Conservation (phyloP, 2,329 filamentous ascomycete genomes). For the Apiospora arundinis region DNA sequence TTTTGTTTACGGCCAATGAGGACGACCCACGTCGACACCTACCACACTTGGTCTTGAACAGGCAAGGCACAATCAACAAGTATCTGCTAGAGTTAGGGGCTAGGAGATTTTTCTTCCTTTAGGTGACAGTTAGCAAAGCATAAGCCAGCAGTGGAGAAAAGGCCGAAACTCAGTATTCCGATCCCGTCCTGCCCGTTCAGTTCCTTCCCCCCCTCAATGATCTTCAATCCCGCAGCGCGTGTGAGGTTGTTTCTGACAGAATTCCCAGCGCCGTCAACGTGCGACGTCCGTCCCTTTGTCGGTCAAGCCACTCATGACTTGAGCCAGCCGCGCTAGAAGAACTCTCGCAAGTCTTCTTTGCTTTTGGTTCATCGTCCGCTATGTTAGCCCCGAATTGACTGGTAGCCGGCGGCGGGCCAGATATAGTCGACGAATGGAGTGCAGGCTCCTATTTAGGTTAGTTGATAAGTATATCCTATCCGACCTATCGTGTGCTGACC, state of each 20-base stretch:
- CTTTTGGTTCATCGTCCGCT: not conserved
- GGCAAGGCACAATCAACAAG: slow-evolving; percentile 21
- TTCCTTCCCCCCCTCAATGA: slow-evolving; percentile 16
- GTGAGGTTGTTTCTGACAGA: not conserved
- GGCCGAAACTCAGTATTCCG: not conserved
- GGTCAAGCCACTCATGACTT: slow-evolving; percentile 8
- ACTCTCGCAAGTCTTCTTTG: not conserved
- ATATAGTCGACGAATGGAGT: slow-evolving; percentile 4
- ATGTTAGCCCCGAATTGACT: slow-evolving; percentile 5
- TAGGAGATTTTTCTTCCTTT: slow-evolving; percentile 31
- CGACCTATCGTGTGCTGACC: slow-evolving; percentile 16
- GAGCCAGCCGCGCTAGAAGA: not conserved
- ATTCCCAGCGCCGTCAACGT: not conserved
- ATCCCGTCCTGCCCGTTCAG: slow-evolving; percentile 13
- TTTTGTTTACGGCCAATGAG: slow-evolving; percentile 37
- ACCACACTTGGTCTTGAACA: slow-evolving; percentile 24
- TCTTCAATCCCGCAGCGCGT: slow-evolving; percentile 15
- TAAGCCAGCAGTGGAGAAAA: slow-evolving; percentile 14
- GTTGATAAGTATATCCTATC: slow-evolving; percentile 6
- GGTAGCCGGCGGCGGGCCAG: slow-evolving; percentile 9
- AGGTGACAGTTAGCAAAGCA: slow-evolving; percentile 21
- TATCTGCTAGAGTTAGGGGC: slow-evolving; percentile 29
- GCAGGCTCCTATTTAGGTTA: not conserved
- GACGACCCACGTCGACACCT: slow-evolving; percentile 41
- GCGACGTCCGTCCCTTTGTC: not conserved